A percentile compares a stretch with the other conserved stretches of the same genome.
Evolutionary conservation across 106 monocot genomes (phyloP).

Genomic region (Dioscorea dumetorum): DNA sequence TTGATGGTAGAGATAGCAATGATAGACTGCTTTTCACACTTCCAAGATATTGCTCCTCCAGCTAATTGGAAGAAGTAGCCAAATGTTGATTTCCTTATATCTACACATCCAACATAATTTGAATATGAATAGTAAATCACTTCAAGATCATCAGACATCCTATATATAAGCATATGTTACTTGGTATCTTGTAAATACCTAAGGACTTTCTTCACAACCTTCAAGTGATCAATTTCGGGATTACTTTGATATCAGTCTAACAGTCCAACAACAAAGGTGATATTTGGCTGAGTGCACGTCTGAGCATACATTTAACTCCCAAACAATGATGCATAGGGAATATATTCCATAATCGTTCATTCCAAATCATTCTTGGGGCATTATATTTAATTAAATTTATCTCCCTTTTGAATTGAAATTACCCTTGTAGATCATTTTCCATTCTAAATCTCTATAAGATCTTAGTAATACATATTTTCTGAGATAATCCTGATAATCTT

Average conservation of each 20-base stretch:
- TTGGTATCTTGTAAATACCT: background rate
- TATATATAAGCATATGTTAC: slow-evolving; percentile 1
- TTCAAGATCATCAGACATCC: background rate
- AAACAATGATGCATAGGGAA: background rate
- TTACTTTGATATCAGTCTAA: slow-evolving; percentile 7
- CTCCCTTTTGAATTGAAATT: too few species aligned
- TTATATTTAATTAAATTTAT: too few species aligned
- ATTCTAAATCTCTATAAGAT: too few species aligned
- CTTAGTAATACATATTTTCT: too few species aligned
- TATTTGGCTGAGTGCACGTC: background rate
- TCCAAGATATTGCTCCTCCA: too few species aligned
- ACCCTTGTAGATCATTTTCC: too few species aligned
- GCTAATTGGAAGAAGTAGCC: too few species aligned
- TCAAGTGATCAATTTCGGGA: background rate
- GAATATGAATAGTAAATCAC: background rate
- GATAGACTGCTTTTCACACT: too few species aligned
- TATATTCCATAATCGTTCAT: background rate
- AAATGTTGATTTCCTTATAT: background rate
- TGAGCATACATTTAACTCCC: background rate
- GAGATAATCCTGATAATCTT: too few species aligned
- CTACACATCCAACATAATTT: background rate
- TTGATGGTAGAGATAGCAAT: too few species aligned
- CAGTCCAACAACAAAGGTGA: too few species aligned
- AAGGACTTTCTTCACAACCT: slow-evolving; percentile 2
- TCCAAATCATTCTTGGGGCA: too few species aligned